phyloP scores from a whole-genome alignment of 768 basidiomycete genomes.

The Mycena floridula region DNA sequence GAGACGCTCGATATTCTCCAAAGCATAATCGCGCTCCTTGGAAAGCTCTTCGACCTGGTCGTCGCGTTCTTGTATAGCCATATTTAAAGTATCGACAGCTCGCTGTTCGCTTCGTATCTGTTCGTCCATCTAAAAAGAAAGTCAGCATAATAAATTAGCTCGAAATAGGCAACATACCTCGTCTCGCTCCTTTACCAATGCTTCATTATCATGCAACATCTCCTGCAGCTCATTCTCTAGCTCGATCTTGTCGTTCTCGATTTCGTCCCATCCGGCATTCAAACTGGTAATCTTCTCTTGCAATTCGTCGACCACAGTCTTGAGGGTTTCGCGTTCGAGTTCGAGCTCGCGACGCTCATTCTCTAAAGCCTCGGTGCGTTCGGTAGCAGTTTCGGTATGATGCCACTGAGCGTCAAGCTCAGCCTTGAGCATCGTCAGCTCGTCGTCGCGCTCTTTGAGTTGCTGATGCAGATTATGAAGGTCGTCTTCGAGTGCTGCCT shows the following conservation, averaged over 20 bases:
- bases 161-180: slow-evolving; percentile 49
- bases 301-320: slow-evolving; percentile 33
- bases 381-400: slow-evolving; percentile 50
- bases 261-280: slow-evolving; percentile 51
- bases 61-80: slow-evolving; percentile 47
- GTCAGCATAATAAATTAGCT: too few species aligned
- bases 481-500: slow-evolving; percentile 35
- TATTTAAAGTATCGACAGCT: slow-evolving; percentile 39
- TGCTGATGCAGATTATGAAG: slow-evolving; percentile 33
- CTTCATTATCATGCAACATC: slow-evolving; percentile 43
- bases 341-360: slow-evolving; percentile 29
- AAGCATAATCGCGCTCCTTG: slow-evolving; percentile 48
- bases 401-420: slow-evolving; percentile 74
- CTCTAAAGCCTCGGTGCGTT: slow-evolving; percentile 35
- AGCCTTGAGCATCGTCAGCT: slow-evolving; percentile 41
- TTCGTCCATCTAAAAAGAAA: slow-evolving; percentile 42
- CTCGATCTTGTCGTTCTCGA: slow-evolving; percentile 48
- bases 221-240: slow-evolving; percentile 53
- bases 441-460: slow-evolving; percentile 36
- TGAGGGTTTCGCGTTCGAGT: slow-evolving; percentile 32
- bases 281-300: slow-evolving; percentile 37
- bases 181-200: slow-evolving; percentile 48
- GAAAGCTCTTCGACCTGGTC: slow-evolving; percentile 44
- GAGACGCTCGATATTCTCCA: slow-evolving; percentile 48
- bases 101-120: slow-evolving; percentile 50